Conservation (phyloP, 106 monocot species). For the Dactylorhiza incarnata region DNA sequence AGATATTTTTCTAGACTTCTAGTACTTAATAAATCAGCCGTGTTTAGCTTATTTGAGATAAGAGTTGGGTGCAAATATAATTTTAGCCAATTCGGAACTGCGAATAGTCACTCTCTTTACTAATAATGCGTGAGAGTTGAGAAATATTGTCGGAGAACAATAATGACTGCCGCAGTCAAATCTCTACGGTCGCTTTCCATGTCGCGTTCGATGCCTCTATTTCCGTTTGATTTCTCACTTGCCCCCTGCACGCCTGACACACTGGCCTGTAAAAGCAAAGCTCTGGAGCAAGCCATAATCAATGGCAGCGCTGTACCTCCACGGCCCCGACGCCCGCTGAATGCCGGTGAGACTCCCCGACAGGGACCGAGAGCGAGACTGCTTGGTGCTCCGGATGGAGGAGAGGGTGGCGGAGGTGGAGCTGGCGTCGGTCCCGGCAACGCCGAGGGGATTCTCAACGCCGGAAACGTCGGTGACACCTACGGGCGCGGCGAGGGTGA, state of each 20-base stretch:
- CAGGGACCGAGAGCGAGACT: neutral
- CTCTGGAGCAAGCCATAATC: neutral
- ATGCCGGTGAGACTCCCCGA: neutral
- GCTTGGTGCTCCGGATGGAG: neutral
- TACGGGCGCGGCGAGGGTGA: conserved; percentile 6
- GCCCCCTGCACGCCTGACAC: neutral
- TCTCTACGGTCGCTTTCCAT: neutral
- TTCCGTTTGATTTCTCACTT: neutral
- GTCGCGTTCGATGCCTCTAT: neutral
- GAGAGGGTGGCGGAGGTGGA: conserved; percentile 41
- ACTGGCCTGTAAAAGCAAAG: neutral
- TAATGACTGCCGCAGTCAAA: too few species aligned
- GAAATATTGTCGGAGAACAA: too few species aligned
- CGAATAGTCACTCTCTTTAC: too few species aligned
- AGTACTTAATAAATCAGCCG: too few species aligned
- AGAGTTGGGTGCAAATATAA: too few species aligned
- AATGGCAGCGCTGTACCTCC: conserved; percentile 5
- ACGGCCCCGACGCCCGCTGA: neutral
- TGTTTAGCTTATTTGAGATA: too few species aligned
- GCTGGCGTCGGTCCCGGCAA: conserved; percentile 85
- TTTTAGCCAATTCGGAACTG: too few species aligned
- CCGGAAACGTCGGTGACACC: conserved; percentile 48
- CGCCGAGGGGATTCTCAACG: conserved; percentile 49
- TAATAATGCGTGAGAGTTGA: too few species aligned
- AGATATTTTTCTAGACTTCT: too few species aligned